These are phyloP conservation scores for Malus fusca DNA, from an alignment of 306 rosid genomes.

Conservation along the genomic window DNA sequence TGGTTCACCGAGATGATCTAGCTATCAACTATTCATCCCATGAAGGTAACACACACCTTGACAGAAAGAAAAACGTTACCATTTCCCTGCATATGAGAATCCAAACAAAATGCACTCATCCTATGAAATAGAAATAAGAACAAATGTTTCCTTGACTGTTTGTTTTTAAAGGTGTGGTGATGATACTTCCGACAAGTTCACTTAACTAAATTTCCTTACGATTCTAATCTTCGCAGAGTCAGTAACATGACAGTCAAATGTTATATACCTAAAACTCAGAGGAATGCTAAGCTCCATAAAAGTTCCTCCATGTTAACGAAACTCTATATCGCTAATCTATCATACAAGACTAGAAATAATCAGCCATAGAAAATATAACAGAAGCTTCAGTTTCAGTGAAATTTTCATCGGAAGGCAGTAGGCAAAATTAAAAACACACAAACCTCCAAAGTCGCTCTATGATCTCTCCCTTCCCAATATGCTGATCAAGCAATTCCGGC, in stretches of 20 bases:
- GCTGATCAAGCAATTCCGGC: constrained; percentile 72
- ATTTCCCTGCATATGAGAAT: not conserved
- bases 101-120: not conserved
- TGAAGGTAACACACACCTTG: not conserved
- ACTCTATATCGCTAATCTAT: not conserved
- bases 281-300: not conserved
- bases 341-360: not conserved
- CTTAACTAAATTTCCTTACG: not conserved
- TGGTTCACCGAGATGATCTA: not conserved
- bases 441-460: constrained; percentile 82
- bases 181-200: not conserved
- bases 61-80: not conserved
- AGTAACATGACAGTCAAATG: not conserved
- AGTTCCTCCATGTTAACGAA: not conserved
- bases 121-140: not conserved
- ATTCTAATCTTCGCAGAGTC: not conserved
- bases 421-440: constrained; percentile 14
- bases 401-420: not conserved
- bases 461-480: constrained; percentile 75
- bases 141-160: not conserved
- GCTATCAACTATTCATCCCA: not conserved
- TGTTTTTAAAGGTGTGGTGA: not conserved
- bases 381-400: not conserved
- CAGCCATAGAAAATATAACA: not conserved
- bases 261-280: not conserved